These are phyloP conservation scores for Sicyos edulis DNA, from an alignment of 306 rosid species.

Conservation along the genomic window DNA sequence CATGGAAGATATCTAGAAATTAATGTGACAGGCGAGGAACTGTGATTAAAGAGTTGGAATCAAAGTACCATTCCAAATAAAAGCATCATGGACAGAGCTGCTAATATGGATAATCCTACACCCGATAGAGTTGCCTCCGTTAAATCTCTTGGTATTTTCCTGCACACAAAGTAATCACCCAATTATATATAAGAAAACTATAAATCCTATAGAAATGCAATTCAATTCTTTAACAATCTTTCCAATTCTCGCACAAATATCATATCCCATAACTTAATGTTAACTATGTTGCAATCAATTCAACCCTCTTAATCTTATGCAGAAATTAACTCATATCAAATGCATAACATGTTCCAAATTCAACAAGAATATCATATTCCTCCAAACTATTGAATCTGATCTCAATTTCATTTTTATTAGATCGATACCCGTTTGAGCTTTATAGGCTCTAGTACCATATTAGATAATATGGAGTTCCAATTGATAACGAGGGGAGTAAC, in stretches of 20 bases:
- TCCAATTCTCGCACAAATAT: neutral
- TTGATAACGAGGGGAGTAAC: too few species aligned
- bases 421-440: too few species aligned
- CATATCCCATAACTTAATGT: too few species aligned
- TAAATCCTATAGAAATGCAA: too few species aligned
- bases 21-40: neutral
- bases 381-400: too few species aligned
- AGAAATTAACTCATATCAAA: too few species aligned
- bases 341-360: neutral
- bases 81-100: conserved; percentile 78
- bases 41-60: conserved; percentile 9
- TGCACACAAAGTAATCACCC: conserved; percentile 32
- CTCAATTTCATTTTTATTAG: too few species aligned
- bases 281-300: too few species aligned
- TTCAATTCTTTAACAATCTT: neutral
- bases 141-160: conserved; percentile 97
- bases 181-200: neutral
- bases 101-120: conserved; percentile 81
- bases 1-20: too few species aligned
- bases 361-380: neutral
- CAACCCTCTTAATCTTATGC: neutral
- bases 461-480: too few species aligned
- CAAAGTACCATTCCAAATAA: conserved; percentile 90
- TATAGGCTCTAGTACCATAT: too few species aligned
- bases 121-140: conserved; percentile 94